Percentiles rank a stretch among this genome's conserved stretches.
These are phyloP conservation scores for Glaciozyma martinii DNA, from an alignment of 768 basidiomycete genomes.

Conservation along the genomic window DNA sequence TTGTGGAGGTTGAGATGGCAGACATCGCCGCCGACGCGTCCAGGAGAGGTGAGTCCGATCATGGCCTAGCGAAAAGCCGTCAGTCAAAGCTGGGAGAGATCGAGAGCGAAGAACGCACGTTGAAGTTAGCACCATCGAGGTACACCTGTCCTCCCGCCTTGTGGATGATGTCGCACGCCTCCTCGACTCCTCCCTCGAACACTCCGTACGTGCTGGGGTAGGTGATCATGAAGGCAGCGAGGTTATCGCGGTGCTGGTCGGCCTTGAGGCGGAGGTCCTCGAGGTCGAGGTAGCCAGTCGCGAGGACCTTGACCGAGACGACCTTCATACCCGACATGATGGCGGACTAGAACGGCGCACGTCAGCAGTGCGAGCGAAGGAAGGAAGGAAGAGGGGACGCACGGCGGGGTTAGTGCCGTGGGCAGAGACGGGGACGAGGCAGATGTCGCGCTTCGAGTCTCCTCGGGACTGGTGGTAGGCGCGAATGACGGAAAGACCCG, in stretches of 20 bases:
- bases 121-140: constrained; percentile 57
- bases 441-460: constrained; percentile 76
- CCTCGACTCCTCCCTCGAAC: constrained; percentile 69
- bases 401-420: constrained; percentile 98
- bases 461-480: constrained; percentile 88
- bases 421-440: constrained; percentile 64
- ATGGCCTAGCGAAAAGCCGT: constrained; percentile 7
- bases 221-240: constrained; percentile 88
- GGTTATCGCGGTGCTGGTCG: constrained; percentile 75
- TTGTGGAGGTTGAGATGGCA: constrained; percentile 98
- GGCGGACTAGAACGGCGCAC: constrained; percentile 55
- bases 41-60: constrained; percentile 40
- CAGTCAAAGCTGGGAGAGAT: background rate
- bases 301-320: constrained; percentile 80
- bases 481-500: constrained; percentile 86
- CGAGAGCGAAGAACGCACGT: background rate
- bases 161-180: constrained; percentile 90
- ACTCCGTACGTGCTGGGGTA: constrained; percentile 81
- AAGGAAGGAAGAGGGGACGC: constrained; percentile 38
- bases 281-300: constrained; percentile 82
- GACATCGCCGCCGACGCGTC: constrained; percentile 92
- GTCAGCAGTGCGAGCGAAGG: background rate
- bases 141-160: constrained; percentile 91
- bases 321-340: constrained; percentile 96
- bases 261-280: constrained; percentile 78